Evolutionary conservation across 2,329 filamentous ascomycete genomes (phyloP).

Genomic region (Colletotrichum spinosum): DNA sequence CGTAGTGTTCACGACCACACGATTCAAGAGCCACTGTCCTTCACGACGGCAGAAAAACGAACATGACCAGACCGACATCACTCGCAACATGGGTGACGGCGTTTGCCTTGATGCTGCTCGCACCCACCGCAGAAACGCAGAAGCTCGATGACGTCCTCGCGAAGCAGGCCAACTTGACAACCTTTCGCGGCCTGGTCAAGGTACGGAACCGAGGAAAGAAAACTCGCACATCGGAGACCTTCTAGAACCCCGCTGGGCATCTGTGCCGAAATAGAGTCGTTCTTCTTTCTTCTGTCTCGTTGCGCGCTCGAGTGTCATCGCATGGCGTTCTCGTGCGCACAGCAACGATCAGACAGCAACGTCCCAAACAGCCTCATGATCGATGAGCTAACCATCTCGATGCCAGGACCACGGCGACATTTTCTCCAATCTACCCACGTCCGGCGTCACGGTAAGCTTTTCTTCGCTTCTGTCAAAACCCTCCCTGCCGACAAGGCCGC

Average conservation of each 20-base stretch:
- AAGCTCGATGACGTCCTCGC: constrained; percentile 55
- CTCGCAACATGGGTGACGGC: constrained; percentile 1
- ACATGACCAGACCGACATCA: constrained; percentile 8
- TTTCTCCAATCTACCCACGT: constrained; percentile 55
- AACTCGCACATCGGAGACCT: not conserved
- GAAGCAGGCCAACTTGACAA: constrained; percentile 55
- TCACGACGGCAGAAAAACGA: not conserved
- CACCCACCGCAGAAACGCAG: constrained; percentile 39
- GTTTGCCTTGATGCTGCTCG: constrained; percentile 9
- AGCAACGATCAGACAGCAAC: constrained; percentile 22
- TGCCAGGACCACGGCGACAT: constrained; percentile 56
- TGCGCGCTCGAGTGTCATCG: constrained; percentile 17
- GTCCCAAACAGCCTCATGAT: not conserved
- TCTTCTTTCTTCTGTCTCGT: not conserved
- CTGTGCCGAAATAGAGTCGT: not conserved
- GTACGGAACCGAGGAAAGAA: constrained; percentile 40
- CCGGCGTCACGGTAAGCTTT: constrained; percentile 57
- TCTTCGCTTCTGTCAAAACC: constrained; percentile 4
- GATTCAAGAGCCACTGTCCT: not conserved
- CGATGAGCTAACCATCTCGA: not conserved
- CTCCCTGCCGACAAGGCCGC: not conserved
- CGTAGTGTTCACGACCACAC: not conserved
- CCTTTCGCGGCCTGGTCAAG: constrained; percentile 56
- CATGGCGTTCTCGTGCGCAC: constrained; percentile 16
- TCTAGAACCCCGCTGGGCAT: not conserved